A percentile compares a stretch with the other conserved stretches of the same genome.
These are phyloP conservation scores for Erigeron philadelphicus DNA, from an alignment of 140 eudicot species.

Conservation along the genomic window DNA sequence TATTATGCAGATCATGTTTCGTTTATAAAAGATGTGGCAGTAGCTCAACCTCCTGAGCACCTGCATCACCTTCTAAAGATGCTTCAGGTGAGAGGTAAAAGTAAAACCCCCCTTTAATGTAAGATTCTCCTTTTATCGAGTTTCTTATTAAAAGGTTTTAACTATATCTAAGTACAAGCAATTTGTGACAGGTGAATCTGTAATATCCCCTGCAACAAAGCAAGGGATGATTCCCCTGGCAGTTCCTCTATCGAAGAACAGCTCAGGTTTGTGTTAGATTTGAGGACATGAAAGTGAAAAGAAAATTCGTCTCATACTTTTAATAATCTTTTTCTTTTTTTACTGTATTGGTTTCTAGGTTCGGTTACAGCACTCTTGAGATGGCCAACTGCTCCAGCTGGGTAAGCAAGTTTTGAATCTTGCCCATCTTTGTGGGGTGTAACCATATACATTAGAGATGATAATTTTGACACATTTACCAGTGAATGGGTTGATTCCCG, in stretches of 20 bases:
- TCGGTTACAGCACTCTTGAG: slow-evolving; percentile 81
- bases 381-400: slow-evolving; percentile 99
- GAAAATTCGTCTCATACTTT: neutral
- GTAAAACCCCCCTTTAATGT: neutral
- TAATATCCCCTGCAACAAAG: slow-evolving; percentile 77
- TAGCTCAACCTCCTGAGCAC: slow-evolving; percentile 80
- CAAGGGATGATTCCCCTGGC: slow-evolving; percentile 84
- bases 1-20: slow-evolving; percentile 71
- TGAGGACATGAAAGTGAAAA: slow-evolving; percentile 5
- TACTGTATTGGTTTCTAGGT: slow-evolving; percentile 38
- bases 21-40: slow-evolving; percentile 74
- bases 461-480: neutral
- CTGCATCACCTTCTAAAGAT: slow-evolving; percentile 71
- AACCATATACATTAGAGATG: neutral
- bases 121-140: neutral
- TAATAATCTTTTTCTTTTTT: neutral
- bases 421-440: slow-evolving; percentile 17
- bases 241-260: slow-evolving; percentile 65
- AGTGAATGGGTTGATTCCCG: neutral
- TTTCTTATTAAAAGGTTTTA: neutral
- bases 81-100: slow-evolving; percentile 89
- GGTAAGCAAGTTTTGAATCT: slow-evolving; percentile 45
- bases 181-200: slow-evolving; percentile 58
- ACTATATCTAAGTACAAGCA: slow-evolving; percentile 2
- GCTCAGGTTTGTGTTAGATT: slow-evolving; percentile 39